Evolutionary conservation across 441 rosid species (phyloP), one percentile per base, ranked within the genome.

Genomic region (Syzygium syzygioides): DNA sequence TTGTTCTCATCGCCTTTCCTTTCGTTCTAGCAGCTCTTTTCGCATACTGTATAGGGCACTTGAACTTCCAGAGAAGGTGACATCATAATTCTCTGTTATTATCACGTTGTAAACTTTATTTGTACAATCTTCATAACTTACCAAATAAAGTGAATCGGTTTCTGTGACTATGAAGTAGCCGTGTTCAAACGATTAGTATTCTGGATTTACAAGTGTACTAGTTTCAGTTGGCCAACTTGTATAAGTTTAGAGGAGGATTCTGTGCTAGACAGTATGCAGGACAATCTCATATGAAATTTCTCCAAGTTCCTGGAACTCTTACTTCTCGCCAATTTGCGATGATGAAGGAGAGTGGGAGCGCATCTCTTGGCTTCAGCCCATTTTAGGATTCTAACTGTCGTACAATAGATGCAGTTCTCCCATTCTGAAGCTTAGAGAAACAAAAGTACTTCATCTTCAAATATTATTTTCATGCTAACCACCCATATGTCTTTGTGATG

Each of bases 1-100:
- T 93, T 59, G 57, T 93, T 88, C 90, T 93, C 85, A 53, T 88
- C 5, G 88, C 89, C 10, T 94, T 90, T 76, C 95, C 96, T 8
- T 20, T 95, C 17, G 85, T 91, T 85, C 60, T 92, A 54, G 95
- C 94, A 54, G 88, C 87, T 87, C 92, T 93, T 71, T 94, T 93
- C 80, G 90, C 94, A 55, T 87, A 30, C 89, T 91, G 87, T 71
- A 89, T 93, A 25, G 88, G 93, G 55, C 89, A 88, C 50, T 87
- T 93, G 79, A 94, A 95, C 87, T 94, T 91, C 89, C 95, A 92
- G 86, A 88, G 88, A 87, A 92, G 95, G 88, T 93, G 91, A 93
- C 54, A n/a, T 30, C 18, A 62, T 62, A 62, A 28, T 62, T 62
- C 19, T 62, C 68, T 62, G 0, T 62, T 62, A 7, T 34, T 14